A percentile compares a stretch with the other conserved stretches of the same genome.
These are phyloP conservation scores for Hypholoma fasciculare DNA, from an alignment of 768 basidiomycete genomes.

Conservation along the genomic window DNA sequence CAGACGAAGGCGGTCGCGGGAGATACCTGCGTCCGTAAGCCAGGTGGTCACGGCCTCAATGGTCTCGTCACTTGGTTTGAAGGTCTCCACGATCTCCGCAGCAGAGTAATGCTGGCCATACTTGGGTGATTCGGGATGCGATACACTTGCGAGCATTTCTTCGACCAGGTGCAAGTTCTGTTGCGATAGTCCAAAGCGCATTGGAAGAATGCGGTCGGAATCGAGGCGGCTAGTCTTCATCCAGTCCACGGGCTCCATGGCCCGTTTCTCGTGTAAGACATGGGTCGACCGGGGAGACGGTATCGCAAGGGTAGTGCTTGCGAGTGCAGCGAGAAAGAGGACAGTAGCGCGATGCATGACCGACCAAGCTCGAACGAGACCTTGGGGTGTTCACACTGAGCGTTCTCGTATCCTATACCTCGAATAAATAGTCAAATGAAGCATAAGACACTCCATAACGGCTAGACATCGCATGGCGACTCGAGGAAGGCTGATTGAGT, in stretches of 20 bases:
- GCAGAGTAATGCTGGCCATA: constrained; percentile 52
- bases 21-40: constrained; percentile 42
- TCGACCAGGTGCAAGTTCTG: constrained; percentile 44
- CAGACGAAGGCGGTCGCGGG: constrained; percentile 34
- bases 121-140: constrained; percentile 46
- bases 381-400: background rate
- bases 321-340: constrained; percentile 3
- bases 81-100: constrained; percentile 35
- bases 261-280: constrained; percentile 29
- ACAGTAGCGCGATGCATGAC: constrained; percentile 5
- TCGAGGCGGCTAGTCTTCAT: constrained; percentile 22
- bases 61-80: constrained; percentile 29
- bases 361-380: background rate
- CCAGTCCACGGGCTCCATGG: constrained; percentile 28
- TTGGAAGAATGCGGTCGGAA: constrained; percentile 33
- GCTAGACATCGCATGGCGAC: background rate
- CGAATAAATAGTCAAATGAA: background rate
- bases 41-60: constrained; percentile 43
- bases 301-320: constrained; percentile 14
- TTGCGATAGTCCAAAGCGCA: constrained; percentile 52
- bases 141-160: constrained; percentile 43
- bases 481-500: background rate
- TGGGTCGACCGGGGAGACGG: constrained; percentile 22
- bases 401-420: background rate
- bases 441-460: constrained; percentile 2